These are phyloP conservation scores for Sporothrix variecibatus DNA, from an alignment of 2,329 filamentous ascomycete genomes.

Conservation along the genomic window DNA sequence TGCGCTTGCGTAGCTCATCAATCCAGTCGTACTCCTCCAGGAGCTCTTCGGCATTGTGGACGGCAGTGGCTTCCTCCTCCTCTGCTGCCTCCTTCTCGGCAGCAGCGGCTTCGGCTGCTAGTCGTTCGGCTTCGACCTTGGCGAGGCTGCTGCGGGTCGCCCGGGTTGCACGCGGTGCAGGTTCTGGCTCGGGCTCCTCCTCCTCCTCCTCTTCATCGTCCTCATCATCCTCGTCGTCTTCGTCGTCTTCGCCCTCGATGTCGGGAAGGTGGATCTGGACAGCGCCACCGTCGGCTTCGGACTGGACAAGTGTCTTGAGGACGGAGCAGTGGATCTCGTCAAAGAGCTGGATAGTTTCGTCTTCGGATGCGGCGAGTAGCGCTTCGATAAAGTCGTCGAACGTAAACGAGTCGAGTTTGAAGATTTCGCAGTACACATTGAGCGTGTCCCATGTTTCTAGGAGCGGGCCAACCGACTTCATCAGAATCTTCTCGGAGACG, in stretches of 20 bases:
- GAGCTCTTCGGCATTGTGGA: constrained; percentile 74
- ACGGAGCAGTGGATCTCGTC: constrained; percentile 91
- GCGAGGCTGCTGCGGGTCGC: constrained; percentile 85
- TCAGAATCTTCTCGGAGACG: constrained; percentile 64
- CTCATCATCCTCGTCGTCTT: constrained; percentile 64
- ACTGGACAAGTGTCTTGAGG: constrained; percentile 79
- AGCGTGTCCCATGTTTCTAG: constrained; percentile 95
- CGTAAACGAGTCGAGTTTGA: constrained; percentile 92
- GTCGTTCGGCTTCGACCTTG: constrained; percentile 72
- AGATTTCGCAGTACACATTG: constrained; percentile 97
- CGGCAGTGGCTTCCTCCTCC: constrained; percentile 52
- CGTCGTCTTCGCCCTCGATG: constrained; percentile 69
- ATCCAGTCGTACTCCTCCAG: constrained; percentile 79
- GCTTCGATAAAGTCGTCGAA: constrained; percentile 95
- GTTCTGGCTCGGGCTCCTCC: constrained; percentile 69
- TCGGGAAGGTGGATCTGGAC: constrained; percentile 78
- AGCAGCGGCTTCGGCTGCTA: constrained; percentile 61
- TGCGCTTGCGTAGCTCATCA: constrained; percentile 76
- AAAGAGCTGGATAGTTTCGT: constrained; percentile 78
- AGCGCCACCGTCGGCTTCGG: constrained; percentile 73
- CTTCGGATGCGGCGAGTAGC: constrained; percentile 73
- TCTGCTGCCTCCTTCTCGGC: constrained; percentile 53
- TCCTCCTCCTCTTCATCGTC: constrained; percentile 52
- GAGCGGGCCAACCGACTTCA: constrained; percentile 81
- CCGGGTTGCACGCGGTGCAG: constrained; percentile 66